Conservation (phyloP, 495 filamentous ascomycete genomes). For the Tricharina praecox region DNA sequence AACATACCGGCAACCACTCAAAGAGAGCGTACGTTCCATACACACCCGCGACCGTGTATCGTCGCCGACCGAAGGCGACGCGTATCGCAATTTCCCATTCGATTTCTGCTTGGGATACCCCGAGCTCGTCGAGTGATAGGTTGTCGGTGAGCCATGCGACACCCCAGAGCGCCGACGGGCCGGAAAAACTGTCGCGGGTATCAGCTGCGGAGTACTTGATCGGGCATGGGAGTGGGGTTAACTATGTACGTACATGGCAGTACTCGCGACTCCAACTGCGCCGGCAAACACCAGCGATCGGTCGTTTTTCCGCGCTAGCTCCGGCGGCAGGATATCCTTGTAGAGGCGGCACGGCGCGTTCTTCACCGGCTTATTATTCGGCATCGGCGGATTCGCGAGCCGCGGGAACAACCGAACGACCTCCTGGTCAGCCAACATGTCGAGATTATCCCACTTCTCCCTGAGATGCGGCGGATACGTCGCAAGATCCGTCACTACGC, state of each 20-base stretch:
- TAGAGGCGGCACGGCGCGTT: slow-evolving; percentile 24
- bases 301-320: background rate
- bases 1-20: slow-evolving; percentile 17
- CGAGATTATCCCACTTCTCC: slow-evolving; percentile 21
- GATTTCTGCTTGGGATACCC: slow-evolving; percentile 9
- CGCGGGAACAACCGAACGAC: slow-evolving; percentile 17
- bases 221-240: background rate
- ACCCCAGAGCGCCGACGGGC: slow-evolving; percentile 19
- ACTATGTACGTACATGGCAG: background rate
- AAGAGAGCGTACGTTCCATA: slow-evolving; percentile 15
- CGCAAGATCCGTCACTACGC: slow-evolving; percentile 7
- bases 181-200: background rate
- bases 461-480: background rate
- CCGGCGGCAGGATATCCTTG: slow-evolving; percentile 19
- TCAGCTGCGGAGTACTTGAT: background rate
- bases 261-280: background rate
- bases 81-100: slow-evolving; percentile 17
- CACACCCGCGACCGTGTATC: slow-evolving; percentile 19
- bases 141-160: slow-evolving; percentile 22
- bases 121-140: slow-evolving; percentile 6
- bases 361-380: slow-evolving; percentile 2
- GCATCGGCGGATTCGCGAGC: slow-evolving; percentile 2
- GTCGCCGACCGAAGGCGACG: slow-evolving; percentile 13
- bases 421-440: slow-evolving; percentile 10
- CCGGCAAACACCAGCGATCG: slow-evolving; percentile 7